phyloP scores from a whole-genome alignment of 2,329 filamentous ascomycete genomes.

The Epichloe glyceriae region DNA sequence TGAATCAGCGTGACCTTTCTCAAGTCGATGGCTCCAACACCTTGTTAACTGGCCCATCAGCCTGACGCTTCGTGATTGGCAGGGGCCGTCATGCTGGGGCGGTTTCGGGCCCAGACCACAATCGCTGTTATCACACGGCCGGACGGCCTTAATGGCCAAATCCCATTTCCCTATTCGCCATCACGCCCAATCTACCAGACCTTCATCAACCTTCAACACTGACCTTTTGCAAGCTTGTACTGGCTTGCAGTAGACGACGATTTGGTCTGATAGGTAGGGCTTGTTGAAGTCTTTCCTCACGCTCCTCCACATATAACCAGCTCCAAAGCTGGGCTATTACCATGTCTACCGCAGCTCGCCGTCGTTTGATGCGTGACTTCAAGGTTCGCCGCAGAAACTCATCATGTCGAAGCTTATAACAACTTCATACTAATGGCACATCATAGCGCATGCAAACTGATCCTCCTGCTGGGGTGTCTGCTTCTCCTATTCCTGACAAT shows the following conservation, averaged over 20 bases:
- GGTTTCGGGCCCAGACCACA: background rate
- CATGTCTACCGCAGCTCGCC: slow-evolving; percentile 84
- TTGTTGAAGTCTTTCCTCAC: background rate
- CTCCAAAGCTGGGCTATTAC: slow-evolving; percentile 4
- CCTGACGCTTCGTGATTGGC: slow-evolving; percentile 12
- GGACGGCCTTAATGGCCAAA: slow-evolving; percentile 13
- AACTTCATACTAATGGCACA: slow-evolving; percentile 3
- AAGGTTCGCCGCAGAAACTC: slow-evolving; percentile 50
- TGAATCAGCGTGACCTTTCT: background rate
- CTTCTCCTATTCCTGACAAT: slow-evolving; percentile 89
- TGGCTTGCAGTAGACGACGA: background rate
- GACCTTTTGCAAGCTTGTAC: background rate
- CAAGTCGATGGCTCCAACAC: background rate
- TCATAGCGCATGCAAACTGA: slow-evolving; percentile 95
- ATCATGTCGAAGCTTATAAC: background rate
- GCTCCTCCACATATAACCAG: background rate
- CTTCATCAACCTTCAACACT: background rate
- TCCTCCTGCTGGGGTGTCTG: slow-evolving; percentile 90
- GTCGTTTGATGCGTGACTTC: slow-evolving; percentile 97
- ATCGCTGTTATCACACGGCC: background rate
- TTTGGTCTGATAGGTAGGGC: background rate
- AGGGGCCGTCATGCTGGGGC: slow-evolving; percentile 1
- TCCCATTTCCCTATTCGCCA: slow-evolving; percentile 11
- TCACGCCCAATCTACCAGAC: slow-evolving; percentile 4
- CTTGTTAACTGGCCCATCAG: slow-evolving; percentile 8